phyloP scores from a whole-genome alignment of 2,329 filamentous ascomycete genomes.

The Aspergillus aculeatus region DNA sequence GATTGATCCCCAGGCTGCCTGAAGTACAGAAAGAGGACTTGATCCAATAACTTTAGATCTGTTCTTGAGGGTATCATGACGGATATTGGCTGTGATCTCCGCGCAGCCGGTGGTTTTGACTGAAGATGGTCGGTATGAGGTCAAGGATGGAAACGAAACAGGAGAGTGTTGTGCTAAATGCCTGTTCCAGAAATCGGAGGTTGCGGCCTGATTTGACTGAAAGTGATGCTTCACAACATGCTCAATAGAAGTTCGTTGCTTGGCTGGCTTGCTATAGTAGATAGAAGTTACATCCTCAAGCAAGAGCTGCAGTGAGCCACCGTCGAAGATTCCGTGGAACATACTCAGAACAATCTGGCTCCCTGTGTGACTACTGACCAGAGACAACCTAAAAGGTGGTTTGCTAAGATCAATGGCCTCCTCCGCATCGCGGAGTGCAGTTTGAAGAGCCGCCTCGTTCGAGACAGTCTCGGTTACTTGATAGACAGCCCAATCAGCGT shows the following conservation, averaged over 20 bases:
- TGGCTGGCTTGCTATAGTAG: constrained; percentile 15
- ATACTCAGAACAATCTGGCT: constrained; percentile 31
- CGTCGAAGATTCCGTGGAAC: constrained; percentile 41
- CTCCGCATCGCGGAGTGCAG: constrained; percentile 21
- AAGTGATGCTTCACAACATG: constrained; percentile 29
- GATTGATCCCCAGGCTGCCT: constrained; percentile 39
- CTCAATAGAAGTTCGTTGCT: constrained; percentile 23
- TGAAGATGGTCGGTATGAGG: constrained; percentile 17
- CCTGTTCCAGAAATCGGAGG: constrained; percentile 23
- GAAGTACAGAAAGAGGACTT: constrained; percentile 36
- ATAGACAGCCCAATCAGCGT: constrained; percentile 19
- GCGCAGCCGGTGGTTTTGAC: constrained; percentile 18
- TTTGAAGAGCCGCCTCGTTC: constrained; percentile 22
- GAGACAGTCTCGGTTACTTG: constrained; percentile 5
- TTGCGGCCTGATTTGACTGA: constrained; percentile 18
- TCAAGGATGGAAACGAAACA: constrained; percentile 26
- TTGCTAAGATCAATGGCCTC: constrained; percentile 17
- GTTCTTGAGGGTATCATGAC: constrained; percentile 29
- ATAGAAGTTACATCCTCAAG: constrained; percentile 30
- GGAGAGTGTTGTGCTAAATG: constrained; percentile 22
- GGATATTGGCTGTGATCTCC: constrained; percentile 23
- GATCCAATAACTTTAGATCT: constrained; percentile 28
- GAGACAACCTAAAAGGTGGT: constrained; percentile 26
- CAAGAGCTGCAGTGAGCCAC: constrained; percentile 36
- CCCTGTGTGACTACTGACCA: constrained; percentile 12